Evolutionary conservation across 495 filamentous ascomycete genomes (phyloP).

Genomic region (Neurospora discreta): DNA sequence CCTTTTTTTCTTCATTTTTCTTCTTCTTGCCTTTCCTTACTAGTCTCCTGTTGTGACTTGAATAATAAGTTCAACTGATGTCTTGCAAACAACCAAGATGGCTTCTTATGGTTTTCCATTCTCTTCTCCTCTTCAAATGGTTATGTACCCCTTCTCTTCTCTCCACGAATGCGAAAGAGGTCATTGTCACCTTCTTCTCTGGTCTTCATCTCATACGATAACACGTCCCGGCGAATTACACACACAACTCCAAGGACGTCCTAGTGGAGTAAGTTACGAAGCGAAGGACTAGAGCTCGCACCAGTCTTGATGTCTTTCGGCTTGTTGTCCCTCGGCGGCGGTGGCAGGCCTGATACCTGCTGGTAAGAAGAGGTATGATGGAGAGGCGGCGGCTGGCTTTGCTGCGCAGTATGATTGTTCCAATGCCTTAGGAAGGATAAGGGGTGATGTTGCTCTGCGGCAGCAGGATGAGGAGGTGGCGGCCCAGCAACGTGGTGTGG

Average conservation of each 20-base stretch:
- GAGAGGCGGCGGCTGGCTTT: conserved; percentile 1
- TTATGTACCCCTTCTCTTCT: neutral
- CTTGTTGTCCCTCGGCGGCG: neutral
- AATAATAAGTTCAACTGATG: neutral
- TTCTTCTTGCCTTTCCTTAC: neutral
- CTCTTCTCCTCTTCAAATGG: neutral
- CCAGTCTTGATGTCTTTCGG: conserved; percentile 36
- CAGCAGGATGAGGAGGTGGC: conserved; percentile 19
- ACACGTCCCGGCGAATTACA: neutral
- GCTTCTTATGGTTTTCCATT: neutral
- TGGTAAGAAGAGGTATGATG: conserved; percentile 28
- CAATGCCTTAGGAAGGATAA: conserved; percentile 25
- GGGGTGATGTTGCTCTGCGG: conserved; percentile 20
- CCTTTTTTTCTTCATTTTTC: neutral
- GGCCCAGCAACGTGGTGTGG: conserved; percentile 11
- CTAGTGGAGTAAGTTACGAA: conserved; percentile 63
- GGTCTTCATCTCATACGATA: neutral
- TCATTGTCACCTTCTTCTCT: conserved; percentile 3
- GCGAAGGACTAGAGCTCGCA: conserved; percentile 65
- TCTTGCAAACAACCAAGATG: neutral
- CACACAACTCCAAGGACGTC: neutral
- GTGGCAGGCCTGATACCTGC: neutral
- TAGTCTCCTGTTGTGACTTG: neutral
- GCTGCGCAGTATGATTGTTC: conserved; percentile 1
- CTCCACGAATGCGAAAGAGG: neutral